Evolutionary conservation across 352 stramenopile genomes (phyloP), one percentile per base, ranked within the genome.

Genomic region (Globisporangium canariense): DNA sequence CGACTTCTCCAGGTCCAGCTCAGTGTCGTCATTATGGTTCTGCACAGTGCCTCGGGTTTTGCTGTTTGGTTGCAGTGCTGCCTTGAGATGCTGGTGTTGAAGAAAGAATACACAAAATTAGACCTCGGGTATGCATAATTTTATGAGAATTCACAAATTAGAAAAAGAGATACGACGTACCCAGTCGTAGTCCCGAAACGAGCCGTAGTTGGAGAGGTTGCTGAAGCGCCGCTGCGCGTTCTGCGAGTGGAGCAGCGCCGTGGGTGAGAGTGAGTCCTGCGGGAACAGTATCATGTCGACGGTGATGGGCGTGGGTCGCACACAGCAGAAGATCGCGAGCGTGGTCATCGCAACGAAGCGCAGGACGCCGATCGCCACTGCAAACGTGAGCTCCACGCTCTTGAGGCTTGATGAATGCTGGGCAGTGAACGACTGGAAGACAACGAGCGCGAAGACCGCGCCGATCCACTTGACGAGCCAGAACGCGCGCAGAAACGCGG

Each of bases 401-500:
- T 61, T 63, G 20, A 63, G 62, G 30, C 20, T 67, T 51, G 32
- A 20, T 1, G 41, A 40, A 9, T 14, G 25, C 28, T 45, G 10
- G 2, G 52, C 20, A 14, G 52, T 50, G 11, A 69, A 66, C 38
- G 65, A 56, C 56, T 81, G 66, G 45, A 84, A 66, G 41, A 64
- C 56, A 13, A 90, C 69, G 28, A 91, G 60, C 45, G 76, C 72
- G 55, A 74, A 79, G 5, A 81, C 78, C 1, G 66, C 62, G 18
- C 77, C 59, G 50, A 87, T 62, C 79, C 83, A 92, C 59, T 81
- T 84, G 47, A 76, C 34, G 7, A 86, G 40, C 83, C 83, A 92
- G 45, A 89, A 88, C 36, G 74, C 45, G n/a, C 81, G 79, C 49
- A 92, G 62, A 30, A 82, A 74, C 43, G 68, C 41, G 4, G 81